Evolutionary conservation across 2,329 filamentous ascomycete genomes (phyloP).

Genomic region (Neofusicoccum kwambonambiense): DNA sequence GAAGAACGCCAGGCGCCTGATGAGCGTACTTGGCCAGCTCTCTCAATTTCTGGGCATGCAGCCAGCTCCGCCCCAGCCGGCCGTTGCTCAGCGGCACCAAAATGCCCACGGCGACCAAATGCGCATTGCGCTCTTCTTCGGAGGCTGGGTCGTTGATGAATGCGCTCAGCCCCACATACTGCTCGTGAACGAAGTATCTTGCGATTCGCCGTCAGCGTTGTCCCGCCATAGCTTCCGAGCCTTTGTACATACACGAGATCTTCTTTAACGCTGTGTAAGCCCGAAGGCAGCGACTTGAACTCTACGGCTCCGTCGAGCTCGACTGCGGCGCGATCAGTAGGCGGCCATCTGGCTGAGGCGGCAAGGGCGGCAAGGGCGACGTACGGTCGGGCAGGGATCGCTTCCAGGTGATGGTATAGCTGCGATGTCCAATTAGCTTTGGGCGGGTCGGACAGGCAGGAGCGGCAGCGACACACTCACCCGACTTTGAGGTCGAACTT

Average conservation of each 20-base stretch:
- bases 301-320: conserved; percentile 83
- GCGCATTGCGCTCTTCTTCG: conserved; percentile 77
- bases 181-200: conserved; percentile 87
- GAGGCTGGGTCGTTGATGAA: conserved; percentile 83
- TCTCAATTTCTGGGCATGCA: conserved; percentile 75
- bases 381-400: conserved; percentile 66
- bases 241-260: conserved; percentile 63
- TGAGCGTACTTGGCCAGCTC: conserved; percentile 65
- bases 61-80: conserved; percentile 83
- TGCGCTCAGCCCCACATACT: conserved; percentile 84
- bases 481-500: conserved; percentile 90
- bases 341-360: not conserved
- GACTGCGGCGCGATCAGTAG: conserved; percentile 36
- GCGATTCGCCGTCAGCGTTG: not conserved
- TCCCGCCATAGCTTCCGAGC: no score
- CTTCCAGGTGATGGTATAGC: conserved; percentile 86
- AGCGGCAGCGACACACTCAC: conserved; percentile 45
- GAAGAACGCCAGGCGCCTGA: not conserved
- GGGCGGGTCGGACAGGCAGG: not conserved
- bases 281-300: conserved; percentile 94
- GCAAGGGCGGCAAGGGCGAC: conserved; percentile 20
- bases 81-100: conserved; percentile 84
- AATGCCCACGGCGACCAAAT: conserved; percentile 88
- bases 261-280: conserved; percentile 80
- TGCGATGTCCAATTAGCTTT: conserved; percentile 30